Evolutionary conservation across 2,329 filamentous ascomycete species (phyloP), one percentile per base, ranked within the genome.

Genomic region (Neopestalotiopsis clavispora): DNA sequence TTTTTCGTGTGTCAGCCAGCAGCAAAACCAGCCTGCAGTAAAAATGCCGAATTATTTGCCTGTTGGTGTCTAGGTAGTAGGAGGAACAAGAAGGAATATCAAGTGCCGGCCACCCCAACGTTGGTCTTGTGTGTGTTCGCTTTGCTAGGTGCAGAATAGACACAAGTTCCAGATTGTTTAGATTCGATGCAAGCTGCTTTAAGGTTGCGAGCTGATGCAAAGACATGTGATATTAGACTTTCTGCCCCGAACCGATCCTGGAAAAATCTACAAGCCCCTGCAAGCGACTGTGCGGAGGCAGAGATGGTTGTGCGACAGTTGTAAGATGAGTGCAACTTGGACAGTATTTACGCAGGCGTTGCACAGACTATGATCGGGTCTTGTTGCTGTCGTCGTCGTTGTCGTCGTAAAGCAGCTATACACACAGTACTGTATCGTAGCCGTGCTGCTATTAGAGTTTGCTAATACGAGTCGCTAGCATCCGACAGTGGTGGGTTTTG

Each of bases 391-490:
- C 34, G 34, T 38, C 10, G 34, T 38, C 34, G 34, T 38, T n/a
- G 45, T 52, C 45, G 45, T 52, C 14, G 45, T 38, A 10, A n/a
- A 20, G 17, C 14, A 52, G 45, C n/a, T 23, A n/a, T 52, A 28
- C 23, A 28, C 23, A 28, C 23, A 28, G 23, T 28, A 52, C n/a
- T 17, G 34, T 7, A 38, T 38, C 10, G 34, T 38, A 38, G 34
- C 10, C 34, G 34, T 38, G 17, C 45, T 52, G 20, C 45, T 52
- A 52, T 52, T 52, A 52, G 45, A 52, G 45, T 52, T 52, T 52
- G 45, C 45, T 52, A 52, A 52, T 52, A 52, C 45, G 45, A 52
- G 20, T 52, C 45, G 45, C 45, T 52, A 52, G 45, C 45, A 52
- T 52, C 45, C 45, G 45, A 52, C 45, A 38, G 17, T 20, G 45